Percentiles rank a stretch among this genome's conserved stretches.
Evolutionary conservation across 768 basidiomycete species (phyloP).

Genomic region (Rhizopogon vesiculosus): DNA sequence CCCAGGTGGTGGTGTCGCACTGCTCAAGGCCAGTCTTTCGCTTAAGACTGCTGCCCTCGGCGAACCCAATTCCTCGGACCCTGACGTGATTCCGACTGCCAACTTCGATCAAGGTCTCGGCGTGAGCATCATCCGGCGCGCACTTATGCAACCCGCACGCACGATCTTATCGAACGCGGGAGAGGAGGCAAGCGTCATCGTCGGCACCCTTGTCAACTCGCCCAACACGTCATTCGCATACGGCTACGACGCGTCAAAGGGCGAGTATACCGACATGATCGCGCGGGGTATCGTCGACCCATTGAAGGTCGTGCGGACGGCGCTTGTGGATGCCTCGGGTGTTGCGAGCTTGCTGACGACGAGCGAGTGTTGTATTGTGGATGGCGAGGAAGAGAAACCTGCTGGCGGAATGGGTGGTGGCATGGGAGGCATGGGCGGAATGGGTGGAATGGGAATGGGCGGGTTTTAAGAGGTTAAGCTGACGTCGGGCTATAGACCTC

Average conservation of each 20-base stretch:
- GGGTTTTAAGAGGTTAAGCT: constrained; percentile 32
- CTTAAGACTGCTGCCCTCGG: constrained; percentile 54
- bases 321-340: constrained; percentile 86
- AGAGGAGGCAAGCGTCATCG: constrained; percentile 90
- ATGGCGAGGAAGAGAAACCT: constrained; percentile 78
- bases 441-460: constrained; percentile 59
- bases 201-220: constrained; percentile 73
- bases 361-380: constrained; percentile 88
- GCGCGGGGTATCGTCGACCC: constrained; percentile 93
- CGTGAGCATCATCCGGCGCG: constrained; percentile 86
- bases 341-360: constrained; percentile 94
- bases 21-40: constrained; percentile 78
- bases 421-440: constrained; percentile 57
- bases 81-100: constrained; percentile 65
- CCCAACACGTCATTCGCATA: constrained; percentile 71
- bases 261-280: constrained; percentile 95
- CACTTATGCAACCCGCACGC: constrained; percentile 77
- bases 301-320: constrained; percentile 91
- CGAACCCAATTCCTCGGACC: constrained; percentile 46
- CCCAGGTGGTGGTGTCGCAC: constrained; percentile 92
- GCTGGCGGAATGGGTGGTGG: constrained; percentile 32
- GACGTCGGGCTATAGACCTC: neutral
- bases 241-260: constrained; percentile 91
- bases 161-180: constrained; percentile 93
- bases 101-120: constrained; percentile 99